Evolutionary conservation across 1,139 yeast species (phyloP), one percentile per base, ranked within the genome.

Genomic region (Yamadazyma membranifaciens): DNA sequence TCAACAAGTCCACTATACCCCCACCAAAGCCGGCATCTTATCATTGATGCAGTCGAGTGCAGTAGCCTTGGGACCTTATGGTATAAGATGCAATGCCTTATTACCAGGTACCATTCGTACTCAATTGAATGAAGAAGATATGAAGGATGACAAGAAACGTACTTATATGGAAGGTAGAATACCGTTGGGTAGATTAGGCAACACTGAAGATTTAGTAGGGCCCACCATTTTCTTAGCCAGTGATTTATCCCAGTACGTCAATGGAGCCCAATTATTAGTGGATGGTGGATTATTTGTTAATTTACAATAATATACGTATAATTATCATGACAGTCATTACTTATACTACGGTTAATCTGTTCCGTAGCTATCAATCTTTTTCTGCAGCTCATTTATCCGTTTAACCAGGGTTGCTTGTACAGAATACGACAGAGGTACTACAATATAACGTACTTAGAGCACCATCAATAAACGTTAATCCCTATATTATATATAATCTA

Each of bases 281-380:
- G 78, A 73, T 48, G 78, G 78, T 12, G 78, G 78, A 2, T 55
- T 66, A 42, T 70, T 67, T 51, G 72, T 68, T 1, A 69, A 69
- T 47, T 57, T 70, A 37, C 75, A 70, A 48, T 69, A 57, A 42
- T 20, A 20, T 20, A 20, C 7, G 5, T 20, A 20, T 20, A n/a
- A n/a, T n/a, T n/a, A n/a, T n/a, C n/a, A n/a, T n/a, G n/a, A n/a
- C n/a, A n/a, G n/a, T n/a, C n/a, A n/a, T n/a, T n/a, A n/a, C n/a
- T n/a, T n/a, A n/a, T n/a, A n/a, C n/a, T n/a, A n/a, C n/a, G n/a
- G n/a, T n/a, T n/a, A n/a, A n/a, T n/a, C n/a, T n/a, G n/a, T n/a
- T n/a, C n/a, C n/a, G n/a, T n/a, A n/a, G n/a, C n/a, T n/a, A n/a
- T n/a, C n/a, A n/a, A n/a, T n/a, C n/a, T n/a, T n/a, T n/a, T n/a